These are phyloP conservation scores for Sistotremastrum niveocremeum DNA, from an alignment of 768 basidiomycete species.

Conservation along the genomic window DNA sequence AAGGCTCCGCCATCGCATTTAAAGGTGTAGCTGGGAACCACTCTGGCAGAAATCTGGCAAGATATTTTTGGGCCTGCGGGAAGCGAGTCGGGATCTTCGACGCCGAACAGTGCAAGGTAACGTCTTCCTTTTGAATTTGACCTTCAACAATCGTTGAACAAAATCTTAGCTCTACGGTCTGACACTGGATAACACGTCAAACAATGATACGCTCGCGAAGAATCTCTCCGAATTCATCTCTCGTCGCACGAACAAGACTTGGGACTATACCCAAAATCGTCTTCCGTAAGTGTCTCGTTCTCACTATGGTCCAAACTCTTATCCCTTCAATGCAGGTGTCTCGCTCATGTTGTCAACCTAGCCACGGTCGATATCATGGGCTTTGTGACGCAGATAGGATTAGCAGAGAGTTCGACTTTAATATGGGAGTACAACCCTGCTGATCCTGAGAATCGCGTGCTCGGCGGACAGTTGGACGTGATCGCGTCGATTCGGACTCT, in stretches of 20 bases:
- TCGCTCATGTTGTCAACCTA: constrained; percentile 20
- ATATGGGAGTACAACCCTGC: constrained; percentile 24
- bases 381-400: constrained; percentile 17
- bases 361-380: constrained; percentile 16
- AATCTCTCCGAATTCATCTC: constrained; percentile 9
- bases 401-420: constrained; percentile 14
- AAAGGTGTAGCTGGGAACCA: constrained; percentile 12
- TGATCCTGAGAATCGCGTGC: constrained; percentile 12
- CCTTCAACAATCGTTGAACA: neutral
- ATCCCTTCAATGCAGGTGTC: constrained; percentile 11
- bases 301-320: neutral
- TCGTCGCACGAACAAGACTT: constrained; percentile 2
- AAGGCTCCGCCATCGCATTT: constrained; percentile 14
- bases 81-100: constrained; percentile 15
- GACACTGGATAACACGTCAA: constrained; percentile 15
- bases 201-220: constrained; percentile 12
- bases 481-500: constrained; percentile 18
- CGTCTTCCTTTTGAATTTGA: too few species aligned
- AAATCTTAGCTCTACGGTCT: constrained; percentile 10
- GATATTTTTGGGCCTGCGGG: constrained; percentile 13
- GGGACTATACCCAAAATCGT: constrained; percentile 10
- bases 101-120: constrained; percentile 12
- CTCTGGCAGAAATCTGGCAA: constrained; percentile 15
- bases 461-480: constrained; percentile 17
- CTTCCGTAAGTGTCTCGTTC: constrained; percentile 10